phyloP scores from a whole-genome alignment of 306 rosid genomes.

The Quercus glauca region DNA sequence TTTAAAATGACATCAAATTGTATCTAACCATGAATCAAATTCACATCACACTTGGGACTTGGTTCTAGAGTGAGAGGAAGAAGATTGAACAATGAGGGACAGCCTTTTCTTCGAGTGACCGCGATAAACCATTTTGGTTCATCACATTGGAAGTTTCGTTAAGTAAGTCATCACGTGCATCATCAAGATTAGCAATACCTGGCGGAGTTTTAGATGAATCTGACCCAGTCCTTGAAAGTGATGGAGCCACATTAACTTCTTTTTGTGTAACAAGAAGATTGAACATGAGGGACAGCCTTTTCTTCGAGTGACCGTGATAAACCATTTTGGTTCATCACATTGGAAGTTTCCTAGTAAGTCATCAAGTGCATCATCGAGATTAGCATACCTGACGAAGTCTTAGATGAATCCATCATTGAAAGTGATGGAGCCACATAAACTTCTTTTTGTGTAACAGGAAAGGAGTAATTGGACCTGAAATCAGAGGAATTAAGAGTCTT shows the following conservation, averaged over 20 bases:
- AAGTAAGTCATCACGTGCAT: slow-evolving; percentile 69
- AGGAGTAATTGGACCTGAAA: slow-evolving; percentile 14
- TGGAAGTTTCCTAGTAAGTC: slow-evolving; percentile 67
- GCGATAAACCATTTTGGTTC: slow-evolving; percentile 21
- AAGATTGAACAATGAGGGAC: slow-evolving; percentile 23
- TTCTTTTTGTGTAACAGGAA: slow-evolving; percentile 25
- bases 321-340: slow-evolving; percentile 24
- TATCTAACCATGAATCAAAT: slow-evolving; percentile 76
- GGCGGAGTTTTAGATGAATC: slow-evolving; percentile 25
- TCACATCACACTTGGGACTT: slow-evolving; percentile 45
- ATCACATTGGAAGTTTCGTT: slow-evolving; percentile 49
- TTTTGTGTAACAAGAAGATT: slow-evolving; percentile 20
- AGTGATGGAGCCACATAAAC: slow-evolving; percentile 25
- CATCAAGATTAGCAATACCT: slow-evolving; percentile 46
- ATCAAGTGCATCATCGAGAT: slow-evolving; percentile 80
- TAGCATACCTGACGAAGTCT: slow-evolving; percentile 16
- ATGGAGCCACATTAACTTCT: slow-evolving; percentile 28
- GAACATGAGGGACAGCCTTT: slow-evolving; percentile 8
- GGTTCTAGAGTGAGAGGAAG: slow-evolving; percentile 40
- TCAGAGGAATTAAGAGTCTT: slow-evolving; percentile 27
- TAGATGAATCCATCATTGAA: slow-evolving; percentile 33
- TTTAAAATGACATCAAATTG: slow-evolving; percentile 35
- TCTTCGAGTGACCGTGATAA: slow-evolving; percentile 26
- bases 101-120: slow-evolving; percentile 30
- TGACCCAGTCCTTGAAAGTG: slow-evolving; percentile 28